A percentile compares a stretch with the other conserved stretches of the same genome.
Evolutionary conservation across 2,329 filamentous ascomycete species (phyloP).

Genomic region (Ophiostoma angusticollis): DNA sequence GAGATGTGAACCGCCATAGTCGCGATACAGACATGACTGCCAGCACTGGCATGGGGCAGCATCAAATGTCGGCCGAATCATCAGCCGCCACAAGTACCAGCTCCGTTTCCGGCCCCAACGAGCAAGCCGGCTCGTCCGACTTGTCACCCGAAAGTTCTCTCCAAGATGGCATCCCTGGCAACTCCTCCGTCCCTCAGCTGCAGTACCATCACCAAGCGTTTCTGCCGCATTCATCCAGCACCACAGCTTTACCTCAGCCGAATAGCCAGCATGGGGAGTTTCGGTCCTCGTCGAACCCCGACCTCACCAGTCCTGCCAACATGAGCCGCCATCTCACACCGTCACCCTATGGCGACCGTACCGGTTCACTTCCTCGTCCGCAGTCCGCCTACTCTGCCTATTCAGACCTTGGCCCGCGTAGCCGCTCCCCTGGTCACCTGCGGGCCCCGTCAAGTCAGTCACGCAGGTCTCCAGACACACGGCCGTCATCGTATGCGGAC

Average conservation of each 20-base stretch:
- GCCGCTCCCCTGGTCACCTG: conserved; percentile 44
- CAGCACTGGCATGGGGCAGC: conserved; percentile 36
- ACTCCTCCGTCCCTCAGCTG: conserved; percentile 39
- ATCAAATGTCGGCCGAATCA: conserved; percentile 36
- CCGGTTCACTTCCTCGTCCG: conserved; percentile 53
- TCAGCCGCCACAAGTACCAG: conserved; percentile 44
- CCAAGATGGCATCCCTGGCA: conserved; percentile 29
- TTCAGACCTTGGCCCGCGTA: conserved; percentile 54
- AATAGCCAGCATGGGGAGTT: conserved; percentile 30
- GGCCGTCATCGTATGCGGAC: conserved; percentile 43
- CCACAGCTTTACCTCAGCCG: not conserved
- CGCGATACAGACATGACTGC: conserved; percentile 40
- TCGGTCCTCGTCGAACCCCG: conserved; percentile 37
- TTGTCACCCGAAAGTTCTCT: conserved; percentile 39
- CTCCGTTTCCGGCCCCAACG: conserved; percentile 39
- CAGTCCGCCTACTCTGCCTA: conserved; percentile 63
- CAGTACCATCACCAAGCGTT: conserved; percentile 47
- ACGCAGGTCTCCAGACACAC: conserved; percentile 42
- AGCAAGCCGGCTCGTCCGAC: conserved; percentile 29
- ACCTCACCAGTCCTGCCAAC: conserved; percentile 37
- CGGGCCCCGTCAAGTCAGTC: conserved; percentile 37
- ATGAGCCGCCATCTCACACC: conserved; percentile 53
- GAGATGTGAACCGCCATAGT: conserved; percentile 38
- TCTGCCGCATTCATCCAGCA: conserved; percentile 17
- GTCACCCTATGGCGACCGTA: conserved; percentile 38